Conservation (phyloP, 208 protist species). For the Leishmania guyanensis region DNA sequence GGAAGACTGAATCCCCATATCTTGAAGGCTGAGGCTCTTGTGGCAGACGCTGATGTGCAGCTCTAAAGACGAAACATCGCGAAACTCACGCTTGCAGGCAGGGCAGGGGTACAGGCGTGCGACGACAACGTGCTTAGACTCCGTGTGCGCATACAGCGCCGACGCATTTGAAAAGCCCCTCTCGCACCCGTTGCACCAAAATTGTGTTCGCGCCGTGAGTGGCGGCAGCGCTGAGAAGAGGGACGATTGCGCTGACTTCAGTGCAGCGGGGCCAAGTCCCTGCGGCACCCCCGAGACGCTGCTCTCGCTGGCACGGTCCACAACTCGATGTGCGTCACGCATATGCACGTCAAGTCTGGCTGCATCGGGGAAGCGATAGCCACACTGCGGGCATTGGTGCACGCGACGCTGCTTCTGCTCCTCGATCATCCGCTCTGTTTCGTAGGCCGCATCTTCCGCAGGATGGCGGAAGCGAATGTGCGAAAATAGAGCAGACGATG, state of each 20-base stretch:
- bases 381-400: slow-evolving; percentile 61
- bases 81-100: slow-evolving; percentile 79
- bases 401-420: slow-evolving; percentile 23
- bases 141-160: slow-evolving; percentile 59
- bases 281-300: not conserved
- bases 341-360: slow-evolving; percentile 49
- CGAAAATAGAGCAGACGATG: slow-evolving; percentile 78
- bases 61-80: slow-evolving; percentile 63
- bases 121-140: slow-evolving; percentile 58
- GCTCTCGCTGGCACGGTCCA: not conserved
- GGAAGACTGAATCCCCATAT: slow-evolving; percentile 57
- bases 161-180: slow-evolving; percentile 60
- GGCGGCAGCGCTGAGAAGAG: slow-evolving; percentile 9
- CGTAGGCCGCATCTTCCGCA: slow-evolving; percentile 64
- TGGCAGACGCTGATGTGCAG: slow-evolving; percentile 58
- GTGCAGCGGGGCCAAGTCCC: not conserved
- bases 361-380: slow-evolving; percentile 34
- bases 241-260: not conserved
- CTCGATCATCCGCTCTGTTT: slow-evolving; percentile 75
- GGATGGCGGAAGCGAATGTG: slow-evolving; percentile 89
- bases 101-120: slow-evolving; percentile 69
- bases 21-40: slow-evolving; percentile 57
- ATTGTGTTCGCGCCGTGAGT: slow-evolving; percentile 33
- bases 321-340: slow-evolving; percentile 39
- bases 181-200: slow-evolving; percentile 86